phyloP scores from a whole-genome alignment of 352 stramenopile species.

The Phytophthora fragariaefolia region DNA sequence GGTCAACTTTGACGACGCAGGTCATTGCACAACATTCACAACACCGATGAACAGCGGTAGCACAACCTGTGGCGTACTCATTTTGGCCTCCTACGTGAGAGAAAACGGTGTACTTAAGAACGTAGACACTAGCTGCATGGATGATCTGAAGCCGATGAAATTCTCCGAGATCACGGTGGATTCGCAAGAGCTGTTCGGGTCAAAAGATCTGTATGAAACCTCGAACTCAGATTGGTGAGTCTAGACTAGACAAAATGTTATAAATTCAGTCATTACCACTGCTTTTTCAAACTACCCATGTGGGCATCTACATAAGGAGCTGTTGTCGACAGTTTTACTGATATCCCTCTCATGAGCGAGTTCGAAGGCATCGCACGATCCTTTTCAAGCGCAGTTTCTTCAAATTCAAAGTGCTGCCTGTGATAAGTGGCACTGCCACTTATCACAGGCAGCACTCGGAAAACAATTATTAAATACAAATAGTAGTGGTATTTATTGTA shows the following conservation, averaged over 20 bases:
- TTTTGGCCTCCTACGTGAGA: constrained; percentile 74
- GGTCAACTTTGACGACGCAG: constrained; percentile 72
- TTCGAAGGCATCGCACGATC: too few relatives aligned
- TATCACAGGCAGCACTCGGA: too few relatives aligned
- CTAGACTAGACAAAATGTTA: constrained; percentile 17
- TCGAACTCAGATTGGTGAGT: constrained; percentile 26
- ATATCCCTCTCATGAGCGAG: too few relatives aligned
- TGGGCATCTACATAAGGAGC: too few relatives aligned
- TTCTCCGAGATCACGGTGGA: constrained; percentile 46
- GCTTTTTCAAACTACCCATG: constrained; percentile 3
- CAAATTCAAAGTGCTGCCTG: too few relatives aligned
- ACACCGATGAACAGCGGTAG: constrained; percentile 54
- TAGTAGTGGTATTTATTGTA: too few relatives aligned
- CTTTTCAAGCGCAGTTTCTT: too few relatives aligned
- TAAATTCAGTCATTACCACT: constrained; percentile 14
- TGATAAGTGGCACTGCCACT: too few relatives aligned
- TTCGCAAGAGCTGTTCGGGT: constrained; percentile 50
- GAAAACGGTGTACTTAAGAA: constrained; percentile 56
- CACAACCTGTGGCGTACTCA: constrained; percentile 65
- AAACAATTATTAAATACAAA: too few relatives aligned
- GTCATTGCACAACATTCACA: constrained; percentile 83
- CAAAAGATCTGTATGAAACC: constrained; percentile 45
- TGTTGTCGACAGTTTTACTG: too few relatives aligned
- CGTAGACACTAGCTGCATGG: constrained; percentile 76
- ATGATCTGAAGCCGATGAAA: constrained; percentile 55